Conservation (phyloP, 2,329 filamentous ascomycete genomes). For the Claviceps africana region DNA sequence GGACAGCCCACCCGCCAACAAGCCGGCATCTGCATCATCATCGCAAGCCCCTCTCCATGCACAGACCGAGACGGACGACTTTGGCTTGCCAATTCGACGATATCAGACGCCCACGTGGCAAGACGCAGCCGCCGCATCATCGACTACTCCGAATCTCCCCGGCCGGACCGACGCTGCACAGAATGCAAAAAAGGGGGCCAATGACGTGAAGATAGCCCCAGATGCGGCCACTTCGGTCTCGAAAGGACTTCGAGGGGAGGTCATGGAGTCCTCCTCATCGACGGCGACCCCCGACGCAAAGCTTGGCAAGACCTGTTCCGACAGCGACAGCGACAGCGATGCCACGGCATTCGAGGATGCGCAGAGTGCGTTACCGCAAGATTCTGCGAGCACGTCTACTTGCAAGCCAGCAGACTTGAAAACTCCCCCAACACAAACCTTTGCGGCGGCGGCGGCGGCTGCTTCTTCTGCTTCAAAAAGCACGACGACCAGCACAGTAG, state of each 20-base stretch:
- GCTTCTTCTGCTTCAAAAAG: neutral
- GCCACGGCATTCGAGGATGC: constrained; percentile 24
- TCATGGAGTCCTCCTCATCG: neutral
- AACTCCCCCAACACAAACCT: neutral
- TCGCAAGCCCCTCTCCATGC: constrained; percentile 14
- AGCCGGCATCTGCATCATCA: constrained; percentile 8
- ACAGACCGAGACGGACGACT: constrained; percentile 48
- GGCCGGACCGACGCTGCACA: neutral
- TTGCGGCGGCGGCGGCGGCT: neutral
- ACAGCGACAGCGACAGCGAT: constrained; percentile 20
- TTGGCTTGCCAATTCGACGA: constrained; percentile 51
- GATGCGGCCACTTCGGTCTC: neutral
- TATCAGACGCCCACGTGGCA: constrained; percentile 21
- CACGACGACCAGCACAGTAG: neutral
- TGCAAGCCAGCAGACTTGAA: neutral
- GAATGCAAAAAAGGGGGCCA: neutral
- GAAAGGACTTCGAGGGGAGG: neutral
- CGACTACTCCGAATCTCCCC: constrained; percentile 3
- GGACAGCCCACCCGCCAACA: constrained; percentile 7
- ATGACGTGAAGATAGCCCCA: neutral
- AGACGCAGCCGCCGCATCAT: constrained; percentile 6
- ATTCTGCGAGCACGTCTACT: neutral
- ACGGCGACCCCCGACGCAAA: neutral
- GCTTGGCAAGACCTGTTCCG: neutral
- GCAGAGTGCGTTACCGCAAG: constrained; percentile 14